Conservation (phyloP, 306 rosid genomes). For the Dalbergia oliveri region DNA sequence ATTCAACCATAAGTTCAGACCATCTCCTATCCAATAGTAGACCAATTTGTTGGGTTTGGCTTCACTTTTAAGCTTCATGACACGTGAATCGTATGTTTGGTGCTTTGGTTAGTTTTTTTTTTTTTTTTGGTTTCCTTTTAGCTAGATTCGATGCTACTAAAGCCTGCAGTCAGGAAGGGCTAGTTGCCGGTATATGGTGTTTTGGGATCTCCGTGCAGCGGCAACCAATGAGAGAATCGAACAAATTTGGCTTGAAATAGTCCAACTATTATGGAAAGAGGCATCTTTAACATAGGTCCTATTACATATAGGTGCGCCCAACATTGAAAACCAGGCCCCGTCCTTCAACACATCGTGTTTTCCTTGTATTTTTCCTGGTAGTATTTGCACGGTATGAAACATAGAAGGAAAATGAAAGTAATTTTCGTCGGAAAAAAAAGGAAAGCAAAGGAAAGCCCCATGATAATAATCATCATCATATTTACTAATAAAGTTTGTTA, state of each 20-base stretch:
- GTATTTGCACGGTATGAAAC: no score
- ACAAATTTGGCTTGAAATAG: background rate
- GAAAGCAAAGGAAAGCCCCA: no score
- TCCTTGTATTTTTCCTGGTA: no score
- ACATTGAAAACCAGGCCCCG: background rate
- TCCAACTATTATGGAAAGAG: background rate
- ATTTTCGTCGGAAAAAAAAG: no score
- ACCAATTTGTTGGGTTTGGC: background rate
- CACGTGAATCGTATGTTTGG: background rate
- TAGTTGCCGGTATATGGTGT: background rate
- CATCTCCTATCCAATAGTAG: no score
- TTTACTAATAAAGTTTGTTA: background rate
- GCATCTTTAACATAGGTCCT: constrained; percentile 9
- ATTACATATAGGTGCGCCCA: background rate
- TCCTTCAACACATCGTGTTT: background rate
- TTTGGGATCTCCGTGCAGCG: background rate
- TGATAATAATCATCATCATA: background rate
- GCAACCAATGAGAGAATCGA: background rate
- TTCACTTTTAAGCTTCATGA: background rate
- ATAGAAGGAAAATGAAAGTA: no score
- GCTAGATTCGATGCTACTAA: background rate
- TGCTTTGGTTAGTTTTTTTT: background rate
- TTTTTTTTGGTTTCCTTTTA: background rate
- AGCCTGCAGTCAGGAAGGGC: background rate
- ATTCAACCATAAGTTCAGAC: no score